A percentile compares a stretch with the other conserved stretches of the same genome.
These are phyloP conservation scores for Sporothrix brasiliensis DNA, from an alignment of 2,329 filamentous ascomycete species.

Conservation along the genomic window DNA sequence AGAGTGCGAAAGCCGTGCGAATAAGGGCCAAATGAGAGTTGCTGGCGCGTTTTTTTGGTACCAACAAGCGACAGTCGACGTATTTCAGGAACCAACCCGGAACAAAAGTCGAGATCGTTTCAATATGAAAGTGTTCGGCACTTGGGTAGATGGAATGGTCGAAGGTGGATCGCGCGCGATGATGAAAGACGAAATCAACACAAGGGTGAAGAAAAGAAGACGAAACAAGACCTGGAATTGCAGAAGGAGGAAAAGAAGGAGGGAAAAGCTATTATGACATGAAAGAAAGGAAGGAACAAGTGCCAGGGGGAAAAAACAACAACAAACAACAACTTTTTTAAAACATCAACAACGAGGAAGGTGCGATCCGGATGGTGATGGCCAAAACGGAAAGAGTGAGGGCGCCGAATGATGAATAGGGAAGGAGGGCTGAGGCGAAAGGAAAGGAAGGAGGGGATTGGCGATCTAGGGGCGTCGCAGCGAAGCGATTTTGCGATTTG, in stretches of 20 bases:
- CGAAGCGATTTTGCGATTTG: conserved; percentile 29
- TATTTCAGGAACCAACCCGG: background rate
- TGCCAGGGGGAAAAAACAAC: background rate
- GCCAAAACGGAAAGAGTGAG: conserved; percentile 8
- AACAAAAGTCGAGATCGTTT: background rate
- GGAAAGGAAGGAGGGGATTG: conserved; percentile 24
- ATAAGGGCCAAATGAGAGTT: conserved; percentile 13
- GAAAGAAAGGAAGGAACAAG: conserved; percentile 8
- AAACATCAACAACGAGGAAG: conserved; percentile 4
- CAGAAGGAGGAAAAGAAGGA: background rate
- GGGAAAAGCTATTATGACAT: background rate
- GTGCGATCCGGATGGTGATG: conserved; percentile 20
- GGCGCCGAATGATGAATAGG: background rate
- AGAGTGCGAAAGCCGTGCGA: conserved; percentile 25
- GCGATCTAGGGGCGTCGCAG: conserved; percentile 19
- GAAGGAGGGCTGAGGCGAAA: conserved; percentile 11
- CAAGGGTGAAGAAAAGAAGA: background rate
- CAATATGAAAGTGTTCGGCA: background rate
- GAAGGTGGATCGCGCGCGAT: conserved; percentile 6
- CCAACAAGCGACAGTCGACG: background rate
- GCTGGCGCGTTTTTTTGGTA: background rate
- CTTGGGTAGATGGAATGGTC: background rate
- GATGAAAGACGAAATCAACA: background rate
- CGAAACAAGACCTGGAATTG: conserved; percentile 16
- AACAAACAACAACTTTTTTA: background rate